Evolutionary conservation across 441 rosid genomes (phyloP).

Genomic region (Aquilaria agallochum): DNA sequence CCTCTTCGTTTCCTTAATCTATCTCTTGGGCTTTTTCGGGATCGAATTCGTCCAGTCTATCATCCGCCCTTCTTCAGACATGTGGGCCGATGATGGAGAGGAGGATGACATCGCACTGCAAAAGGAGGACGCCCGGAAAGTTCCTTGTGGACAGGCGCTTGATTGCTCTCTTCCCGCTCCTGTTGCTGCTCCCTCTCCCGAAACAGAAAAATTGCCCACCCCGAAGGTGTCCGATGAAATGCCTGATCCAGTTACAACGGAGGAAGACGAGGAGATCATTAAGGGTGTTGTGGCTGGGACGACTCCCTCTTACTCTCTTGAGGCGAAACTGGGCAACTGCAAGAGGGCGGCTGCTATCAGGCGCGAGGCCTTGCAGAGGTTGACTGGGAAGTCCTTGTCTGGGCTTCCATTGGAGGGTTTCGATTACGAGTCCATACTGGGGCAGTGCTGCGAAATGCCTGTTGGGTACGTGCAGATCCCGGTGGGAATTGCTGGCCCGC

Average conservation of each 20-base stretch:
- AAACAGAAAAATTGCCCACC: slow-evolving; percentile 8
- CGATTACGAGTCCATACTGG: slow-evolving; percentile 44
- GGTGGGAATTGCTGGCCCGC: slow-evolving; percentile 52
- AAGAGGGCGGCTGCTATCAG: slow-evolving; percentile 41
- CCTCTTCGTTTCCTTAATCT: slow-evolving; percentile 32
- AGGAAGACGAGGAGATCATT: slow-evolving; percentile 42
- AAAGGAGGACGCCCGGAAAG: slow-evolving; percentile 22
- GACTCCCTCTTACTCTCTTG: slow-evolving; percentile 40
- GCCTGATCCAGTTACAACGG: slow-evolving; percentile 10
- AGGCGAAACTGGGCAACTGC: slow-evolving; percentile 46
- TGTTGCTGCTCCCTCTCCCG: slow-evolving; percentile 11
- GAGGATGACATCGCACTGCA: slow-evolving; percentile 19
- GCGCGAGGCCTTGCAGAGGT: slow-evolving; percentile 48
- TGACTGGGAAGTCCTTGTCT: slow-evolving; percentile 37
- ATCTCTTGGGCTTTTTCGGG: slow-evolving; percentile 43
- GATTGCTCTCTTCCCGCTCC: slow-evolving; percentile 18
- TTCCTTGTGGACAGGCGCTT: slow-evolving; percentile 32
- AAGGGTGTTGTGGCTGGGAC: slow-evolving; percentile 37
- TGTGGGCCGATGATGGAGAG: slow-evolving; percentile 30
- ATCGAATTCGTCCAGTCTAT: slow-evolving; percentile 39
- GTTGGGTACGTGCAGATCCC: slow-evolving; percentile 58
- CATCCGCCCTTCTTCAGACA: slow-evolving; percentile 28
- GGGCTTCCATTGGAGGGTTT: slow-evolving; percentile 47
- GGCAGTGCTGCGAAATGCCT: slow-evolving; percentile 68
- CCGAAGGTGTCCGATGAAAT: not conserved